Evolutionary conservation across 306 rosid genomes (phyloP).

Genomic region (Medicago lupulina): DNA sequence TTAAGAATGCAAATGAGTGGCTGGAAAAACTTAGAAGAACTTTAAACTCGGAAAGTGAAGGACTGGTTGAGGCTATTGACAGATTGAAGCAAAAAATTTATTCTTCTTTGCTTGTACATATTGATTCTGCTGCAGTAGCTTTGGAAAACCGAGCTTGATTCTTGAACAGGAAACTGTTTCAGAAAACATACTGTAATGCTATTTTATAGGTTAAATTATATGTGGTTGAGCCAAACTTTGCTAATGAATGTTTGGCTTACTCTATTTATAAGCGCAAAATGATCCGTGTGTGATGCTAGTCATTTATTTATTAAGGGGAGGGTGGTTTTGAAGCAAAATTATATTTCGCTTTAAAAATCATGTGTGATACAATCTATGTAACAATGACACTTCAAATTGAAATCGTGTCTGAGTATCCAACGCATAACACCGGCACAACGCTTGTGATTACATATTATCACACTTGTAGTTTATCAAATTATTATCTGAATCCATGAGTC

Average conservation of each 20-base stretch:
- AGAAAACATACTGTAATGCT: conserved; percentile 12
- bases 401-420: not conserved
- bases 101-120: conserved; percentile 74
- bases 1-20: conserved; percentile 91
- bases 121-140: conserved; percentile 87
- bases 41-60: conserved; percentile 51
- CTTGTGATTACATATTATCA: too few species aligned
- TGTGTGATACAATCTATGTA: not conserved
- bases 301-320: too few species aligned
- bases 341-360: too few species aligned
- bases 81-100: conserved; percentile 76
- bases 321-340: too few species aligned
- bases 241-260: too few species aligned
- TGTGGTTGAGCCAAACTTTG: not conserved
- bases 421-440: too few species aligned
- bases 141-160: conserved; percentile 69
- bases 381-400: not conserved
- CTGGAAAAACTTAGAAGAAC: conserved; percentile 67
- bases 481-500: too few species aligned
- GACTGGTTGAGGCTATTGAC: conserved; percentile 57
- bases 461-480: too few species aligned
- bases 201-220: conserved; percentile 49
- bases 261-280: too few species aligned
- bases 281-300: too few species aligned
- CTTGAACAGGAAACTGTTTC: conserved; percentile 11